phyloP scores from a whole-genome alignment of 1,284 basidiomycete species.

The Cutaneotrichosporon sp. region DNA sequence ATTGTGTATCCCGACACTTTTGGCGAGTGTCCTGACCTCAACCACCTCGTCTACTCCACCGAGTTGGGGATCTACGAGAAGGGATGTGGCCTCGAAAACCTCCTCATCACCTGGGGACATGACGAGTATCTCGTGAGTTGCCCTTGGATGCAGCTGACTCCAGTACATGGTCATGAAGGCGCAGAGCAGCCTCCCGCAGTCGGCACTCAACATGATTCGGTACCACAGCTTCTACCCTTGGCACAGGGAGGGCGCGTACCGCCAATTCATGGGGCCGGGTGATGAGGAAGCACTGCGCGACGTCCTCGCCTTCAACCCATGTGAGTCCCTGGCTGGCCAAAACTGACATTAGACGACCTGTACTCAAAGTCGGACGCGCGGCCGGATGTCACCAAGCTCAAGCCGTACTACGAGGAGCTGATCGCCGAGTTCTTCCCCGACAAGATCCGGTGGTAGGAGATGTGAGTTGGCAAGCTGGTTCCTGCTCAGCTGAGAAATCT shows the following conservation, averaged over 20 bases:
- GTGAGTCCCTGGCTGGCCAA: background rate
- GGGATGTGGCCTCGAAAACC: slow-evolving; percentile 79
- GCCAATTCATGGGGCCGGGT: slow-evolving; percentile 65
- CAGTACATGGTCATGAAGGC: slow-evolving; percentile 31
- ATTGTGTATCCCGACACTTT: slow-evolving; percentile 79
- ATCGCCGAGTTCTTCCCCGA: slow-evolving; percentile 78
- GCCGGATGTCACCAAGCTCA: slow-evolving; percentile 62
- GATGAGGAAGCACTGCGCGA: slow-evolving; percentile 45
- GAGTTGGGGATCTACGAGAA: slow-evolving; percentile 75
- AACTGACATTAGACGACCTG: slow-evolving; percentile 62
- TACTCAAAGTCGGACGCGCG: slow-evolving; percentile 77
- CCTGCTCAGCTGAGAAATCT: too few relatives aligned
- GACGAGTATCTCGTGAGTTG: slow-evolving; percentile 59
- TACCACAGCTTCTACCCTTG: slow-evolving; percentile 96
- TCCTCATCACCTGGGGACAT: slow-evolving; percentile 86
- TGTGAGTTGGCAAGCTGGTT: too few relatives aligned
- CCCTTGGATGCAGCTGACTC: background rate
- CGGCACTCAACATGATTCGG: slow-evolving; percentile 84
- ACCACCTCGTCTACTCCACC: slow-evolving; percentile 69
- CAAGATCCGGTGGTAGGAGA: slow-evolving; percentile 64
- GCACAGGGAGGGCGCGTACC: slow-evolving; percentile 81
- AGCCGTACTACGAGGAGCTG: slow-evolving; percentile 73
- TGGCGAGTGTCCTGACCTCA: slow-evolving; percentile 67
- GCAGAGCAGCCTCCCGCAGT: slow-evolving; percentile 63
- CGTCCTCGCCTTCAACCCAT: slow-evolving; percentile 48